Conservation (phyloP, 106 monocot species). For the Allium cepa region DNA sequence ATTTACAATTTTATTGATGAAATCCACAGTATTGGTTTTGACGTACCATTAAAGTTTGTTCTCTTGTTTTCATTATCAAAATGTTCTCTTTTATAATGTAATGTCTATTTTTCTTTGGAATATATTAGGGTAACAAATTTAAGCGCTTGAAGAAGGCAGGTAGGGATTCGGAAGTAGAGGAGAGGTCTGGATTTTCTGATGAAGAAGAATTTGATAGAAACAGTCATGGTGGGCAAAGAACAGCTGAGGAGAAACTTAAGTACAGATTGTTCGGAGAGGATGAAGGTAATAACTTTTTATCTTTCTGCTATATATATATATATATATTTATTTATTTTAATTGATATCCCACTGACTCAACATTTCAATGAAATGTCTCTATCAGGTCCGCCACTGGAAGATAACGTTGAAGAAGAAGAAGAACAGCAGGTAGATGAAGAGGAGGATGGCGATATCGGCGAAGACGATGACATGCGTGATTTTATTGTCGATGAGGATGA, state of each 20-base stretch:
- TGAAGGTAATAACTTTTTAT: conserved; percentile 44
- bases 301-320: too few species aligned
- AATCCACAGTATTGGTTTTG: too few species aligned
- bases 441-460: conserved; percentile 72
- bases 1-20: too few species aligned
- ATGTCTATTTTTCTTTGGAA: neutral
- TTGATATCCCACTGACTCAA: too few species aligned
- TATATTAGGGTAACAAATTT: conserved; percentile 61
- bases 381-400: conserved; percentile 72
- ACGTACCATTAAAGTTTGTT: too few species aligned
- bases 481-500: conserved; percentile 98
- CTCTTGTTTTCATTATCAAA: too few species aligned
- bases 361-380: neutral
- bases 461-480: conserved; percentile 95
- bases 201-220: conserved; percentile 65
- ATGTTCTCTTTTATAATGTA: neutral
- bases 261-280: conserved; percentile 88
- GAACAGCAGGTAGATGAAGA: conserved; percentile 78
- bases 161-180: conserved; percentile 38
- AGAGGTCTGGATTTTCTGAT: conserved; percentile 72
- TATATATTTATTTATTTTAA: too few species aligned
- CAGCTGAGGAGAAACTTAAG: conserved; percentile 90
- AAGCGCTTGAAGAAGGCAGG: conserved; percentile 95
- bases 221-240: conserved; percentile 32
- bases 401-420: conserved; percentile 94